Conservation (phyloP, 179 eudicot genomes). For the Silene noctiflora region DNA sequence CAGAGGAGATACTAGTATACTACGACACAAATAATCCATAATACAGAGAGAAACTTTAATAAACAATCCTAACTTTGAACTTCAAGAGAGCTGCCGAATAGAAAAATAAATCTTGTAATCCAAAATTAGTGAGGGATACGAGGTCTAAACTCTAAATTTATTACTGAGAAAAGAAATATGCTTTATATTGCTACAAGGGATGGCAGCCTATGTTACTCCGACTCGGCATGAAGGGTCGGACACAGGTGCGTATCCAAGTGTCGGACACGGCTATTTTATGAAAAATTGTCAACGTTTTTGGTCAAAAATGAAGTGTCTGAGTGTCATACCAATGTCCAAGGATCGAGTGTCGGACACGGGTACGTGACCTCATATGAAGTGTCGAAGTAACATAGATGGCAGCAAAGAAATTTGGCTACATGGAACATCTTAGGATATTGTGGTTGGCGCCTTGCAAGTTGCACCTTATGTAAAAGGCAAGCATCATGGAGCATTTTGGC, state of each 20-base stretch:
- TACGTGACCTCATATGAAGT: too few species aligned
- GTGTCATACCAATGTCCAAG: too few species aligned
- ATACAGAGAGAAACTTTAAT: neutral
- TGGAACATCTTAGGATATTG: neutral
- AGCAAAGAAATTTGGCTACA: neutral
- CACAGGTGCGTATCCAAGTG: too few species aligned
- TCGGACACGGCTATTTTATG: too few species aligned
- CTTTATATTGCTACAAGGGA: constrained; percentile 12
- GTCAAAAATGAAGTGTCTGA: too few species aligned
- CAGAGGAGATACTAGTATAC: neutral
- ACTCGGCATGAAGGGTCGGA: too few species aligned
- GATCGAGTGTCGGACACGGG: too few species aligned
- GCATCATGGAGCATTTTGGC: neutral
- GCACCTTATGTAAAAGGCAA: neutral
- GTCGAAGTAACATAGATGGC: too few species aligned
- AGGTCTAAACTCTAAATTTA: neutral
- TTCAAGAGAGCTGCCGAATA: constrained; percentile 9
- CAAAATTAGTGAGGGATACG: neutral
- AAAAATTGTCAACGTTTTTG: too few species aligned
- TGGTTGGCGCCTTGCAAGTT: neutral
- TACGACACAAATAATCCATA: neutral
- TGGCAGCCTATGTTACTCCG: too few species aligned
- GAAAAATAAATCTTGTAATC: neutral
- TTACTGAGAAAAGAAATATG: neutral
- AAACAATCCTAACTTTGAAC: neutral